Conservation (phyloP, 257 asterid species). For the Lantana camara region DNA sequence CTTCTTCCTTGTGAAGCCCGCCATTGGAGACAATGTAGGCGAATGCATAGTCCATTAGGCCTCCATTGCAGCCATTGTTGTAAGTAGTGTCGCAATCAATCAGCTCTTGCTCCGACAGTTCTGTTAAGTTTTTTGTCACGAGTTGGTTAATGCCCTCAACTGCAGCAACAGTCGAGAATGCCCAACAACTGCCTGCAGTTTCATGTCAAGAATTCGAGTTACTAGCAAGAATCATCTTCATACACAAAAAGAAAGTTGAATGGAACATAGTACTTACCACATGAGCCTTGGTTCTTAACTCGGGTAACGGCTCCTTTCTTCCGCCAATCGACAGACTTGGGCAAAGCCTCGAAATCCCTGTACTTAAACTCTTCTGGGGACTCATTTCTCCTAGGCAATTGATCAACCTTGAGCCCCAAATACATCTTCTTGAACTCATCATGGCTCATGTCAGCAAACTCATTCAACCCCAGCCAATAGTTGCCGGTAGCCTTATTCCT, state of each 20-base stretch:
- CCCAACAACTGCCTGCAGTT: slow-evolving; percentile 81
- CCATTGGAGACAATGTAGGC: slow-evolving; percentile 53
- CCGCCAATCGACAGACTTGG: slow-evolving; percentile 70
- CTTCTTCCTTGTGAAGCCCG: slow-evolving; percentile 73
- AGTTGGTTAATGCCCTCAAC: slow-evolving; percentile 81
- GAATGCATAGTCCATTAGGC: slow-evolving; percentile 75
- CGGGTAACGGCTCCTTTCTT: slow-evolving; percentile 66
- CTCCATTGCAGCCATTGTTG: slow-evolving; percentile 79
- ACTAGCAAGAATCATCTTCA: background rate
- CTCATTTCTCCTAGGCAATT: slow-evolving; percentile 27
- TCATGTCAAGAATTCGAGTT: background rate
- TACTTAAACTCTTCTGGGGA: slow-evolving; percentile 46
- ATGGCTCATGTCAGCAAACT: slow-evolving; percentile 65
- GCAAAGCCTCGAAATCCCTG: slow-evolving; percentile 41
- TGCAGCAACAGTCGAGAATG: slow-evolving; percentile 79
- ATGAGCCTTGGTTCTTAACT: slow-evolving; percentile 68
- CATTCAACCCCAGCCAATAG: slow-evolving; percentile 70
- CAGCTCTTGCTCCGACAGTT: slow-evolving; percentile 71
- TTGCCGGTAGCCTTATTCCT: slow-evolving; percentile 44
- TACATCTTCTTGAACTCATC: slow-evolving; percentile 62
- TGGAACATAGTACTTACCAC: slow-evolving; percentile 44
- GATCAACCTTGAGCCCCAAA: slow-evolving; percentile 53
- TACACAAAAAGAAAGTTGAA: background rate
- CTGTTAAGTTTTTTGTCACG: slow-evolving; percentile 61
- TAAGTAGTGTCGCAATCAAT: slow-evolving; percentile 64